Evolutionary conservation across 2,329 filamentous ascomycete species (phyloP), one percentile per base, ranked within the genome.

Genomic region (Didymella keratinophila): DNA sequence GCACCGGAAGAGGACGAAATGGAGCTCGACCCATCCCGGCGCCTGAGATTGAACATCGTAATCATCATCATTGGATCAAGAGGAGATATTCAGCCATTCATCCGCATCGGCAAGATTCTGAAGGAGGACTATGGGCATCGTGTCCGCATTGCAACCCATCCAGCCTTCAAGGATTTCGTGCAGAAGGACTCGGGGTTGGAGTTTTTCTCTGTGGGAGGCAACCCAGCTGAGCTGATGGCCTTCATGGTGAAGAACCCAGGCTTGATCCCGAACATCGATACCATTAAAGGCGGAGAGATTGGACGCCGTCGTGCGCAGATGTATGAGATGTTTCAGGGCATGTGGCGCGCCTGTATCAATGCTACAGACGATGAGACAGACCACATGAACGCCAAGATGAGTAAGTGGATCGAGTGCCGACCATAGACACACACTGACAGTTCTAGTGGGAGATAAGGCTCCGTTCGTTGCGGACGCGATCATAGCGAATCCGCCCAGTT

Each of bases 211-310:
- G 86, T 93, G 2, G 91, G 91, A 1, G 91, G 91, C 1, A 88
- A 94, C 66, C 91, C 91, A 2, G 86, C 88, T 0, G 90, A 93
- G 74, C 80, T 95, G 1, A 94, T 94, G 91, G 88, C 89, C 0
- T 94, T 93, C 74, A 94, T 95, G 91, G 90, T 93, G 32, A 92
- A 92, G 78, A 93, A 94, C 68, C 90, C 82, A 0, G 90, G 90
- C 4, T 82, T 94, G 74, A 89, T 95, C 2, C 91, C 91, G 0
- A 89, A 84, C 1, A 78, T 93, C 23, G 86, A 91, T 61, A 89
- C 89, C 0, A 84, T 94, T 54, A 88, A 86, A 61, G 85, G 87
- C 1, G 91, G 91, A 3, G 91, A 94, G 64, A 88, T 94, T 57
- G 86, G 87, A 0, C 81, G 83, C 23, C 81, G 89, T 28, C 81